Conservation (phyloP, 2,329 filamentous ascomycete species). For the Plenodomus biglobosus region DNA sequence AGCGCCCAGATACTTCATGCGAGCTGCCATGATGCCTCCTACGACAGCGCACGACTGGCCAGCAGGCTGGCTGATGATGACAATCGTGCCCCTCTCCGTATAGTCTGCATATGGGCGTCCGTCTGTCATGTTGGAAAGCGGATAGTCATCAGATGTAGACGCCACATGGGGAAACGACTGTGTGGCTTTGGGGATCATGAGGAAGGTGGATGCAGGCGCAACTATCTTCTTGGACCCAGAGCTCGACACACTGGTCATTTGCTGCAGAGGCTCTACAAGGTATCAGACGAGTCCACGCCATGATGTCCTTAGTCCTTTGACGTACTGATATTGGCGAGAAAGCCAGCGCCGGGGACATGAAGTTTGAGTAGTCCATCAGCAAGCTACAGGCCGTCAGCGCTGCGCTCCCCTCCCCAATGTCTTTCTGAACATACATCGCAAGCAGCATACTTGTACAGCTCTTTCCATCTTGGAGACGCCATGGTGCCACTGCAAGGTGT, state of each 20-base stretch:
- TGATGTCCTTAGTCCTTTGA: not conserved
- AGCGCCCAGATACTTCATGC: slow-evolving; percentile 65
- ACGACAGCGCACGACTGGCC: slow-evolving; percentile 69
- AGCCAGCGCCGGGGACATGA: slow-evolving; percentile 66
- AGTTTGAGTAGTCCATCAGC: slow-evolving; percentile 74
- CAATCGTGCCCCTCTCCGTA: slow-evolving; percentile 60
- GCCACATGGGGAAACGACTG: slow-evolving; percentile 43
- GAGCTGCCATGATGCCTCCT: slow-evolving; percentile 74
- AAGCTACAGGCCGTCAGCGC: slow-evolving; percentile 23
- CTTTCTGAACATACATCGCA: slow-evolving; percentile 31
- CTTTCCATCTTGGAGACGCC: slow-evolving; percentile 33
- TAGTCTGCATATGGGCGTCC: slow-evolving; percentile 69
- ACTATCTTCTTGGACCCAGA: slow-evolving; percentile 39
- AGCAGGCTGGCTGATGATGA: slow-evolving; percentile 66
- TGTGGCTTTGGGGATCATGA: slow-evolving; percentile 62
- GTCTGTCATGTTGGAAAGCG: slow-evolving; percentile 29
- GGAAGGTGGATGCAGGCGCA: slow-evolving; percentile 61
- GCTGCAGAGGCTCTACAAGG: slow-evolving; percentile 28
- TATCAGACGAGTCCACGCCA: not conserved
- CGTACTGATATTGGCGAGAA: slow-evolving; percentile 63
- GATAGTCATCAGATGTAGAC: slow-evolving; percentile 35
- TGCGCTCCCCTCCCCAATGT: not conserved
- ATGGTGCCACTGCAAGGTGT: slow-evolving; percentile 12
- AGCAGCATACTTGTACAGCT: slow-evolving; percentile 37
- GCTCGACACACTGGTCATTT: slow-evolving; percentile 21